Evolutionary conservation across 202 grass and related monocot genomes (phyloP), one percentile per base, ranked within the genome.

Genomic region (Carex sylvatica): DNA sequence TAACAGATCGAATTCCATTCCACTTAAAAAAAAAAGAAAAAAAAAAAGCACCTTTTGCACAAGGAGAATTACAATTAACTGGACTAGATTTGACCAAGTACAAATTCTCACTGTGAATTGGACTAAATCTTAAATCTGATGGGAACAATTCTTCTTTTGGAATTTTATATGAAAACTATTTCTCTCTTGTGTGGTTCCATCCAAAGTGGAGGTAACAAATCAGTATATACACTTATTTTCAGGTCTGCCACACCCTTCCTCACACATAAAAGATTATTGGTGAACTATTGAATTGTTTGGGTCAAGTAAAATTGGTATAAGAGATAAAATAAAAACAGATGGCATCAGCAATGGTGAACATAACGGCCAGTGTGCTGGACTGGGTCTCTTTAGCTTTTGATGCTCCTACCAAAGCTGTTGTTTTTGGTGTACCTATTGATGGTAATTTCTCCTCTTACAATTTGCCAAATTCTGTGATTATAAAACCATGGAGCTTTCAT

Each of bases 351-450:
- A 59, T 95, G 36, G 86, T 91, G 82, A 98, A 93, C 70, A 73
- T 88, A 83, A 98, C 90, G 0, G 80, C 82, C 5, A 85, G 80
- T 35, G 87, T 82, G 31, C 74, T 94, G 46, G 84, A 88, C 70
- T 88, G 92, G 80, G 60, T 93, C 65, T 93, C 92, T 30, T 84
- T 87, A 52, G 89, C 86, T 61, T 93, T 93, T 72, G 92, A 95
- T 26, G 91, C 89, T 11, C 95, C 92, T 56, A 90, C 95, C 56
- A 75, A 86, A 66, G 92, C 92, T 0, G 95, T 95, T 87, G 87
- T 98, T 83, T 95, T 98, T 15, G 92, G 95, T 49, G 86, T 98
- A 71, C 92, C 90, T 74, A 93, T 98, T 46, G 95, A 98, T 85
- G 95, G 92, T 98, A 70, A 13, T 31, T 52, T 78, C 31, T 89